A percentile compares a stretch with the other conserved stretches of the same genome.
Evolutionary conservation across 371 early-diverging fungal genomes (phyloP).

Genomic region (Mucor piriformis): DNA sequence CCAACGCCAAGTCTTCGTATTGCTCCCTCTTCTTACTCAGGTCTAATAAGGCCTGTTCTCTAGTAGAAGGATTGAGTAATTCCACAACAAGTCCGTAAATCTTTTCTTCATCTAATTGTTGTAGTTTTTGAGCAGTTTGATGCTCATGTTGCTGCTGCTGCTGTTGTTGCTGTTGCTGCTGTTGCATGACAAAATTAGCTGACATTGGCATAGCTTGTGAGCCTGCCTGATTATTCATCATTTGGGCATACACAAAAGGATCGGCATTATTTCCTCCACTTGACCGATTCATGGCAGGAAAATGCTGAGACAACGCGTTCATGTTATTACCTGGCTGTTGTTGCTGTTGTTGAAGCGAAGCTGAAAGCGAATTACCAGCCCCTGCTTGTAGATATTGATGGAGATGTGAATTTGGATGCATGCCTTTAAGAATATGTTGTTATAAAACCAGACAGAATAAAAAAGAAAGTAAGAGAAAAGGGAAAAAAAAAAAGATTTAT

Average conservation of each 20-base stretch:
- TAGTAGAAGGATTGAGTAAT: constrained; percentile 72
- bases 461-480: not conserved
- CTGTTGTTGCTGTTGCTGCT: constrained; percentile 32
- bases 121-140: constrained; percentile 44
- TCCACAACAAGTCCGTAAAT: constrained; percentile 89
- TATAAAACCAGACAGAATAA: not conserved
- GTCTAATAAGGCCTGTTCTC: constrained; percentile 91
- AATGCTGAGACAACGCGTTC: constrained; percentile 45
- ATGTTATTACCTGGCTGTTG: constrained; percentile 11
- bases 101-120: constrained; percentile 74
- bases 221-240: constrained; percentile 25
- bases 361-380: constrained; percentile 25
- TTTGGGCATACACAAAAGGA: constrained; percentile 36
- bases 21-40: constrained; percentile 93
- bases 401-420: constrained; percentile 20
- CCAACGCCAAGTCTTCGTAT: constrained; percentile 91
- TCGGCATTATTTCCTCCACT: constrained; percentile 23
- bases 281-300: constrained; percentile 29
- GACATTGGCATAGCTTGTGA: constrained; percentile 26
- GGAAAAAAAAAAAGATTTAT: constrained; percentile 1
- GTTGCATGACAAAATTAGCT: constrained; percentile 23
- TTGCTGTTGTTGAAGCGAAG: constrained; percentile 16
- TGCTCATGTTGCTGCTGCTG: constrained; percentile 31
- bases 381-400: constrained; percentile 47
- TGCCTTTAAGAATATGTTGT: not conserved